Percentiles rank a stretch among this genome's conserved stretches.
phyloP scores from a whole-genome alignment of 352 stramenopile genomes.

The Pythium guiyangense region DNA sequence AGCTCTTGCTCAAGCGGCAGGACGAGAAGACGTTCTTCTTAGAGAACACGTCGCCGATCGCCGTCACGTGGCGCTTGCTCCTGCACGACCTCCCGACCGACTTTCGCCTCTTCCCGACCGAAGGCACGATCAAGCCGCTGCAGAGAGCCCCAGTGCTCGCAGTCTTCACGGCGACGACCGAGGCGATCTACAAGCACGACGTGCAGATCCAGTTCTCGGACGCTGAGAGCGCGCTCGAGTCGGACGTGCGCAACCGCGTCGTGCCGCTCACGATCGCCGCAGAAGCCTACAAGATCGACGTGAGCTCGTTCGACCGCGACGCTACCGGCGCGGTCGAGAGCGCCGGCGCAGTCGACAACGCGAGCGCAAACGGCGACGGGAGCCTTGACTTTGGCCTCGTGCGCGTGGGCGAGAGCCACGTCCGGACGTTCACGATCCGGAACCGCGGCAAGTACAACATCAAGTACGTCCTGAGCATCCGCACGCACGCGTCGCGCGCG shows the following conservation, averaged over 20 bases:
- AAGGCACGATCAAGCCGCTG: conserved; percentile 72
- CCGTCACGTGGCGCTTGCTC: conserved; percentile 65
- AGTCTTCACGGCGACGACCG: conserved; percentile 59
- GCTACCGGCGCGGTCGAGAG: conserved; percentile 7
- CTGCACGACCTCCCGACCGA: conserved; percentile 31
- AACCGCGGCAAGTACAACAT: conserved; percentile 95
- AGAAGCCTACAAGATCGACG: conserved; percentile 91
- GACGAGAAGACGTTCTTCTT: conserved; percentile 88
- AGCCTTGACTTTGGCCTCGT: conserved; percentile 90
- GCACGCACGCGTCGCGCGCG: conserved; percentile 38
- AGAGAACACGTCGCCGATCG: conserved; percentile 76
- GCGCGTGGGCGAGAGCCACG: conserved; percentile 87
- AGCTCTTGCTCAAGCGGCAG: conserved; percentile 84
- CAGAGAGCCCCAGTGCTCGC: conserved; percentile 60
- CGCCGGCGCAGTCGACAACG: conserved; percentile 6
- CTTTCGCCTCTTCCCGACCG: conserved; percentile 68
- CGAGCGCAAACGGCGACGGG: conserved; percentile 32
- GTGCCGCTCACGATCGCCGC: conserved; percentile 46
- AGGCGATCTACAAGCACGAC: conserved; percentile 56
- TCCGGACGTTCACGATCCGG: conserved; percentile 77
- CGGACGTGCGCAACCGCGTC: conserved; percentile 28
- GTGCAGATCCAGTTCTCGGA: conserved; percentile 85
- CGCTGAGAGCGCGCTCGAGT: conserved; percentile 51
- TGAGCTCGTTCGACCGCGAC: conserved; percentile 77
- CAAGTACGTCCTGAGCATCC: conserved; percentile 74